phyloP scores from a whole-genome alignment of 1,139 yeast species.

The Citeromyces hawaiiensis region DNA sequence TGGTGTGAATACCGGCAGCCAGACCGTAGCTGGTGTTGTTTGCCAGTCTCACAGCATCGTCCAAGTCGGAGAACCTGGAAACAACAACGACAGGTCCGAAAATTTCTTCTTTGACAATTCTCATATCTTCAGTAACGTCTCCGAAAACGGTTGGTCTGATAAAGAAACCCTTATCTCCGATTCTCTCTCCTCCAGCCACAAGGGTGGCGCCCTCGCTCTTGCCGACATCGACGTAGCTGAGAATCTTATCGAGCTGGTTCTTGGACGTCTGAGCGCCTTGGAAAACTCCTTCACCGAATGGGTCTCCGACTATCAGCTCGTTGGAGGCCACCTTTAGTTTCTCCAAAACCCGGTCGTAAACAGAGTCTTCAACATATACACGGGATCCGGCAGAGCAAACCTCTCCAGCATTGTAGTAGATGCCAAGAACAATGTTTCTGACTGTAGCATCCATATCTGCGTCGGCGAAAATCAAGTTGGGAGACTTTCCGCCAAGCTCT shows the following conservation, averaged over 20 bases:
- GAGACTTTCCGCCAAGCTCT: conserved; percentile 83
- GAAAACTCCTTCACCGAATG: conserved; percentile 56
- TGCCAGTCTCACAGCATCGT: conserved; percentile 58
- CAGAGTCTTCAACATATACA: conserved; percentile 60
- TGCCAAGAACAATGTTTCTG: conserved; percentile 44
- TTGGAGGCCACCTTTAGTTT: conserved; percentile 43
- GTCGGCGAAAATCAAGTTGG: conserved; percentile 66
- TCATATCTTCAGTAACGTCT: conserved; percentile 53
- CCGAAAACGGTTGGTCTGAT: conserved; percentile 71
- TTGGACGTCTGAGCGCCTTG: conserved; percentile 84
- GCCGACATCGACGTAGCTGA: conserved; percentile 62
- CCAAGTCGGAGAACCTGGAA: conserved; percentile 58
- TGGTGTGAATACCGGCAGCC: conserved; percentile 79
- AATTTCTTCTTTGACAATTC: conserved; percentile 70
- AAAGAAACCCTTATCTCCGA: conserved; percentile 59
- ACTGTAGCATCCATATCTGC: conserved; percentile 56
- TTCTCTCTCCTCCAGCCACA: conserved; percentile 67
- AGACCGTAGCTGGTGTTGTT: conserved; percentile 70
- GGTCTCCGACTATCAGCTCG: conserved; percentile 53
- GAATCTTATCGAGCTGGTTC: conserved; percentile 62
- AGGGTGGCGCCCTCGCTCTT: conserved; percentile 64
- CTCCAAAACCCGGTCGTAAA: conserved; percentile 54
- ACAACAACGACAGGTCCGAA: conserved; percentile 79
- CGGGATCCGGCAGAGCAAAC: conserved; percentile 86
- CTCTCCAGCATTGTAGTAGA: conserved; percentile 77